These are phyloP conservation scores for Backusella mclennaniae DNA, from an alignment of 192 early-diverging fungal species.

Conservation along the genomic window DNA sequence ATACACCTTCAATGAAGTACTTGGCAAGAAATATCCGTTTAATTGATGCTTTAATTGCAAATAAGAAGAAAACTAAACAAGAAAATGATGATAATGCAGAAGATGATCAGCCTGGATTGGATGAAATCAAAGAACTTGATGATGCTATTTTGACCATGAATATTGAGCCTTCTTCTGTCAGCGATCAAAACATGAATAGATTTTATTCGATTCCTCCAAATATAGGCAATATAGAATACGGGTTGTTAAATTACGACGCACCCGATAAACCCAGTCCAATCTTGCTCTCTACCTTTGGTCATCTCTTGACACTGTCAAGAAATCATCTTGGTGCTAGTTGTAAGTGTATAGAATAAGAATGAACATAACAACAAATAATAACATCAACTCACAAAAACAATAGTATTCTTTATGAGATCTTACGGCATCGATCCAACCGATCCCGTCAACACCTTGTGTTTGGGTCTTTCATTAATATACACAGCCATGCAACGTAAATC, in stretches of 20 bases:
- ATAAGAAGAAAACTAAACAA: not conserved
- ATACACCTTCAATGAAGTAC: not conserved
- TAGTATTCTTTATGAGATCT: slow-evolving; percentile 58
- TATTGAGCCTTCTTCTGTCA: not conserved
- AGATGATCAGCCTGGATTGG: not conserved
- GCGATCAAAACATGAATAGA: slow-evolving; percentile 7
- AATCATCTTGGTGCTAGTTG: slow-evolving; percentile 59
- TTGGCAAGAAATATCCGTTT: slow-evolving; percentile 19
- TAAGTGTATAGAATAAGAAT: slow-evolving; percentile 27
- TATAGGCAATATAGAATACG: not conserved
- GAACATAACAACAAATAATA: not conserved
- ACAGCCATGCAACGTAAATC: slow-evolving; percentile 66
- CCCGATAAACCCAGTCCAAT: slow-evolving; percentile 17
- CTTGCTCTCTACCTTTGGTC: slow-evolving; percentile 59
- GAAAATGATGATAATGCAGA: not conserved
- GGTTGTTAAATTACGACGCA: too few species aligned
- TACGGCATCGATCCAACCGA: slow-evolving; percentile 59
- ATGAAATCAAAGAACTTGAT: slow-evolving; percentile 8
- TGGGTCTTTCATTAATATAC: slow-evolving; percentile 63
- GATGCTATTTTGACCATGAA: slow-evolving; percentile 10
- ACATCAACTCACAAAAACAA: not conserved
- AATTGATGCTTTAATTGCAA: slow-evolving; percentile 16
- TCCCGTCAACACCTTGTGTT: slow-evolving; percentile 62
- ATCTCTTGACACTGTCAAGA: slow-evolving; percentile 53
- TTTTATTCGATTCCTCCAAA: slow-evolving; percentile 3